Evolutionary conservation across 2,329 filamentous ascomycete genomes (phyloP), one percentile per base, ranked within the genome.

Genomic region (Aspergillus pseudoterreus): DNA sequence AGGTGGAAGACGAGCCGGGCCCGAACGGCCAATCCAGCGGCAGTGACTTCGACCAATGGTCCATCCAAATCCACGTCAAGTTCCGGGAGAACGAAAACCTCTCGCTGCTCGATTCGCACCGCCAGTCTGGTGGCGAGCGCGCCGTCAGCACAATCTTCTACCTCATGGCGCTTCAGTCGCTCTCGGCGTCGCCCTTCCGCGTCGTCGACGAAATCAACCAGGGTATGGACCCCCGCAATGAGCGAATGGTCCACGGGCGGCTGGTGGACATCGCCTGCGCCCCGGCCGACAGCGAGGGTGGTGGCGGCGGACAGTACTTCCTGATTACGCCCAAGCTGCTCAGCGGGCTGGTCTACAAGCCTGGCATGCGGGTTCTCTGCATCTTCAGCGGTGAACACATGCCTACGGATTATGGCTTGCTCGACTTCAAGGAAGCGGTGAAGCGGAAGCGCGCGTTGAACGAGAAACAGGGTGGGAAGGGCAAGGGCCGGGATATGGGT

Each of bases 151-250:
- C 94, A 12, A 95, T 97, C 66, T 99, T 97, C 80, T 99, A 95
- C 75, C 89, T 99, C 51, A 97, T 99, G 92, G 90, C 94, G 4
- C 82, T 99, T 22, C 94, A 99, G 71, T 89, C 89, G 45, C 85
- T 99, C 63, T 92, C 94, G 14, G 88, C 91, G 63, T 91, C 92
- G 3, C 94, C 94, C 1, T 99, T 99, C 82, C 90, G 94, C 47
- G 92, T 99, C 45, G 94, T 99, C 53, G 94, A 99, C 72, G 94
- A 99, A 75, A 99, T 99, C 79, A 99, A 99, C 68, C 94, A 99
- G 74, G 94, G 94, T 59, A 99, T 99, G 94, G 94, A 99, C 70
- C 94, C 92, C 41, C 86, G 94, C 63, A 99, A 99, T 72, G 94
- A 99, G 74, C 88, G 94, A 61, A 95, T 96, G 83, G 92, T 99